A percentile compares a stretch with the other conserved stretches of the same genome.
phyloP scores from a whole-genome alignment of 169 alveolate species.

The Cryptosporidium tyzzeri region DNA sequence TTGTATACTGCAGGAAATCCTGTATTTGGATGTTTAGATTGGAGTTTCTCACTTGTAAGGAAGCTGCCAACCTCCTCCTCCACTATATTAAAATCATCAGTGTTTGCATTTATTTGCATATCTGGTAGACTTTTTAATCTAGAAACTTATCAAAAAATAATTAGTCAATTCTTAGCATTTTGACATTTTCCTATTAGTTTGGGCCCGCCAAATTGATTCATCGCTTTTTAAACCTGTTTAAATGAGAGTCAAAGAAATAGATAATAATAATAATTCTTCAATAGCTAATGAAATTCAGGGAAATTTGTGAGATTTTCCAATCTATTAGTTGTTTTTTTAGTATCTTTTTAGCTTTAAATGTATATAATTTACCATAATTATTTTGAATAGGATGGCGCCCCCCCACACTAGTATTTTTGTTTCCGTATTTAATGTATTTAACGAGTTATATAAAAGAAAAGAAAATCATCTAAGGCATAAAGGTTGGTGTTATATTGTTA shows the following conservation, averaged over 20 bases:
- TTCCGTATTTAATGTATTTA: background rate
- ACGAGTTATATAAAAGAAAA: background rate
- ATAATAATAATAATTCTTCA: background rate
- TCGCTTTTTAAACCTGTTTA: background rate
- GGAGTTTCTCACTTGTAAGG: background rate
- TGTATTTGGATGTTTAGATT: constrained; percentile 9
- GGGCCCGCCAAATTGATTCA: background rate
- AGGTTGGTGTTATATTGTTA: background rate
- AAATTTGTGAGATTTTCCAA: background rate
- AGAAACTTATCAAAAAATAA: background rate
- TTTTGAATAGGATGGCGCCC: background rate
- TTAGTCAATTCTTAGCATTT: background rate
- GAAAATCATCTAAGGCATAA: background rate
- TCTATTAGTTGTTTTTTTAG: background rate
- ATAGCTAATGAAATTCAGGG: background rate
- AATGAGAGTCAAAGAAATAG: background rate
- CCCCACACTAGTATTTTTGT: background rate
- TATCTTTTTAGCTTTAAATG: background rate
- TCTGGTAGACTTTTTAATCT: background rate
- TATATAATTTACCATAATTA: background rate
- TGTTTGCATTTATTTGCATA: background rate
- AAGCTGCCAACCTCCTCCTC: constrained; percentile 9
- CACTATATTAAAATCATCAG: background rate
- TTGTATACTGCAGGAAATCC: constrained; percentile 53
- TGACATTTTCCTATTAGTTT: background rate